A percentile compares a stretch with the other conserved stretches of the same genome.
These are phyloP conservation scores for Sicyos baderoa DNA, from an alignment of 306 rosid species.

Conservation along the genomic window DNA sequence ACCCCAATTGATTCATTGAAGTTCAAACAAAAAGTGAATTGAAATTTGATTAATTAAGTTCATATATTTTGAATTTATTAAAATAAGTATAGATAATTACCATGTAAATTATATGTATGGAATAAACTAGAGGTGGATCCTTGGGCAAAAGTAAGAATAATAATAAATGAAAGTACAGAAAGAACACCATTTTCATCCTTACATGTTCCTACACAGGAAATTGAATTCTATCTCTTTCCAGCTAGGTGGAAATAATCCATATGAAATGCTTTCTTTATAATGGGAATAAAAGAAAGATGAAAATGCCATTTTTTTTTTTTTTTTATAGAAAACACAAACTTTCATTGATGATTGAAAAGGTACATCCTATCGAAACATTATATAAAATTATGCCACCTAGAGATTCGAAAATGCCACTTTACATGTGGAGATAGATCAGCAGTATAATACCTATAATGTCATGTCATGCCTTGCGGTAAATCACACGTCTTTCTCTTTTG, in stretches of 20 bases:
- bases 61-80: too few species aligned
- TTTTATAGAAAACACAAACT: too few species aligned
- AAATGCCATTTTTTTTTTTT: too few species aligned
- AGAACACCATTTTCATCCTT: not conserved
- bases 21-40: too few species aligned
- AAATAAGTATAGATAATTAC: too few species aligned
- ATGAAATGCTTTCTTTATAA: not conserved
- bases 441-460: not conserved
- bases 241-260: not conserved
- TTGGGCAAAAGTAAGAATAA: not conserved
- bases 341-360: too few species aligned
- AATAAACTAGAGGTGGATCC: not conserved
- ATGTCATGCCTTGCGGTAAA: slow-evolving; percentile 59
- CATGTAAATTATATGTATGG: too few species aligned
- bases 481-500: slow-evolving; percentile 78
- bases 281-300: not conserved
- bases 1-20: too few species aligned
- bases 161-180: not conserved
- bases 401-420: too few species aligned
- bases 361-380: too few species aligned
- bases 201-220: not conserved
- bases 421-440: not conserved
- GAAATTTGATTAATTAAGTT: too few species aligned
- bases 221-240: not conserved
- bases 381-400: too few species aligned